Evolutionary conservation across 1,284 basidiomycete genomes (phyloP).

Genomic region (Rhodotorula glutinis): DNA sequence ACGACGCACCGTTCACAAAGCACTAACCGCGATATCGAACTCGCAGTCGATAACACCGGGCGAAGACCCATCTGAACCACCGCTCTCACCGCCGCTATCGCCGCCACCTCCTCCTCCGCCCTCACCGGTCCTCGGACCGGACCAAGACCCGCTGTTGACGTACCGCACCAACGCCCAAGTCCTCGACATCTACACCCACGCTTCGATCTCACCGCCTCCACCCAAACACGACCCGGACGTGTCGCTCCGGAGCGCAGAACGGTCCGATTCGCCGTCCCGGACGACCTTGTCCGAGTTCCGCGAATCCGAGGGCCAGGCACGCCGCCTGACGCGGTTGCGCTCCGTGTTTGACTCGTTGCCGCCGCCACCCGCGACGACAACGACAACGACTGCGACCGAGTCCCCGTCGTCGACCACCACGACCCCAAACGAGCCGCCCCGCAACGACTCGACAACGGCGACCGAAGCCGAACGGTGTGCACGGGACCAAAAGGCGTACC

Average conservation of each 20-base stretch:
- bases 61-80: too few relatives aligned
- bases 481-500: slow-evolving; percentile 14
- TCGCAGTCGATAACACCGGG: too few relatives aligned
- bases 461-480: not conserved
- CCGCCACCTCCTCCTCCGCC: too few relatives aligned
- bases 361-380: slow-evolving; percentile 9
- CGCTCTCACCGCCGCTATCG: too few relatives aligned
- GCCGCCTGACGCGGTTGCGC: slow-evolving; percentile 47
- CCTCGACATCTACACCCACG: slow-evolving; percentile 9
- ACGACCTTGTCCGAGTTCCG: slow-evolving; percentile 47
- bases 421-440: not conserved
- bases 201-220: not conserved
- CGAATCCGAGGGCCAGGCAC: slow-evolving; percentile 45
- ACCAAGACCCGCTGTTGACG: slow-evolving; percentile 5
- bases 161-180: slow-evolving; percentile 4
- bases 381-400: too few relatives aligned
- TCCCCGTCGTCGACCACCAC: not conserved
- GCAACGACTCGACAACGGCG: not conserved
- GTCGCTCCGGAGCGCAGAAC: slow-evolving; percentile 10
- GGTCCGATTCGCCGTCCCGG: not conserved
- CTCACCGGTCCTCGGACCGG: too few relatives aligned
- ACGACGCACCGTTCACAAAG: too few relatives aligned
- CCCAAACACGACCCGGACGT: slow-evolving; percentile 21
- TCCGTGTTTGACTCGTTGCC: slow-evolving; percentile 50
- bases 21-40: too few relatives aligned